Percentiles rank a stretch among this genome's conserved stretches.
phyloP scores from a whole-genome alignment of 257 asterid species.

The Solanum okadae region DNA sequence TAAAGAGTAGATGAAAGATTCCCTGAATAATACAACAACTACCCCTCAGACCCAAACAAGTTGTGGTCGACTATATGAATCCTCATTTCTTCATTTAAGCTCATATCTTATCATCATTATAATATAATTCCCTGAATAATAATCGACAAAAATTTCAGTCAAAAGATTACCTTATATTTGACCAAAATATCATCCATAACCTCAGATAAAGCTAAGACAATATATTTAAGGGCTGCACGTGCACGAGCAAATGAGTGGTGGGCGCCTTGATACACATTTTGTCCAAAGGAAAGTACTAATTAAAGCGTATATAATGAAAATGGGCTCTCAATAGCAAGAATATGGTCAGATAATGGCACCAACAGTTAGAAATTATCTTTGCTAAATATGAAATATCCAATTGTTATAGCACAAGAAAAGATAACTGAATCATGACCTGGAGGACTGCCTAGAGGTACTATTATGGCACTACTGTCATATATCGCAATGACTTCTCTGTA shows the following conservation, averaged over 20 bases:
- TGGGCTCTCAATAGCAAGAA: slow-evolving; percentile 9
- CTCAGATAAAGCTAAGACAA: slow-evolving; percentile 83
- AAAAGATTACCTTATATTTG: slow-evolving; percentile 58
- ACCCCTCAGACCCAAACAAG: background rate
- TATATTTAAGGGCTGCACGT: slow-evolving; percentile 86
- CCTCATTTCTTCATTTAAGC: background rate
- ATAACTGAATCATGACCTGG: background rate
- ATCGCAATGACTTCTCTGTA: background rate
- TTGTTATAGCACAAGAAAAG: background rate
- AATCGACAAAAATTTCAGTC: background rate
- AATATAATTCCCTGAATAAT: background rate
- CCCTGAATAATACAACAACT: background rate
- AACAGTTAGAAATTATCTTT: background rate
- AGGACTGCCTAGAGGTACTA: background rate
- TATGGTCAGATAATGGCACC: slow-evolving; percentile 5
- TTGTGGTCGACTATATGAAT: background rate
- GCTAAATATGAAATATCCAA: background rate
- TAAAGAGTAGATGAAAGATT: background rate
- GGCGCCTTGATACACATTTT: slow-evolving; percentile 49
- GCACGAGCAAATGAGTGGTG: slow-evolving; percentile 57
- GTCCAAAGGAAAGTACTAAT: background rate
- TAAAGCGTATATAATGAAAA: background rate
- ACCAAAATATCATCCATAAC: slow-evolving; percentile 83
- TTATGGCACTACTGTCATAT: background rate
- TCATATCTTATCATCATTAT: background rate